A percentile compares a stretch with the other conserved stretches of the same genome.
phyloP scores from a whole-genome alignment of 176 grass and related monocot genomes.

The Avena eriantha region DNA sequence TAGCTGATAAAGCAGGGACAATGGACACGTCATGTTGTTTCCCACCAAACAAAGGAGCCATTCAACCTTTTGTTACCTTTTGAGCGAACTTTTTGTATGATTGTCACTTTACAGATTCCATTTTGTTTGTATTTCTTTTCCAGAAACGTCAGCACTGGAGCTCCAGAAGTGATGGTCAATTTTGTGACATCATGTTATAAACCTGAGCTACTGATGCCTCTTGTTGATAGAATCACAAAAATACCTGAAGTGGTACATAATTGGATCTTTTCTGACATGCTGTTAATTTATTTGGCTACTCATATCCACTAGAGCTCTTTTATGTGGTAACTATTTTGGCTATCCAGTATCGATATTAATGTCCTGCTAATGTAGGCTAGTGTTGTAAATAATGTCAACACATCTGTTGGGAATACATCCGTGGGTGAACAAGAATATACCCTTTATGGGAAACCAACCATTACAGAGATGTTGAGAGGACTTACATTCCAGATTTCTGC shows the following conservation, averaged over 20 bases:
- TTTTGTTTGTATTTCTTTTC: slow-evolving; percentile 26
- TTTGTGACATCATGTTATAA: slow-evolving; percentile 91
- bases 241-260: slow-evolving; percentile 91
- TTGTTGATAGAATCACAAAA: slow-evolving; percentile 66
- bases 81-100: slow-evolving; percentile 26
- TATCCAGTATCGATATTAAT: slow-evolving; percentile 36
- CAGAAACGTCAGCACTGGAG: slow-evolving; percentile 72
- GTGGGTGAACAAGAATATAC: slow-evolving; percentile 93
- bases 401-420: slow-evolving; percentile 86
- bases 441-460: slow-evolving; percentile 81
- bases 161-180: slow-evolving; percentile 96
- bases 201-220: slow-evolving; percentile 72
- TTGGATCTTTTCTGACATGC: slow-evolving; percentile 15
- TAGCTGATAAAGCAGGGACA: slow-evolving; percentile 23
- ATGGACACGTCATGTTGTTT: slow-evolving; percentile 23
- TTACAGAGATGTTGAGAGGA: slow-evolving; percentile 90
- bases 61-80: slow-evolving; percentile 23
- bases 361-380: slow-evolving; percentile 59
- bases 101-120: slow-evolving; percentile 31
- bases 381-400: slow-evolving; percentile 92
- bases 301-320: not conserved
- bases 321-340: slow-evolving; percentile 15
- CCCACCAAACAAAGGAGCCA: slow-evolving; percentile 32
- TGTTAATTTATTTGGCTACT: slow-evolving; percentile 26
- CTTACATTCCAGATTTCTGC: slow-evolving; percentile 97